phyloP scores from a whole-genome alignment of 2,329 filamentous ascomycete species.

The Stromatinia cepivora region DNA sequence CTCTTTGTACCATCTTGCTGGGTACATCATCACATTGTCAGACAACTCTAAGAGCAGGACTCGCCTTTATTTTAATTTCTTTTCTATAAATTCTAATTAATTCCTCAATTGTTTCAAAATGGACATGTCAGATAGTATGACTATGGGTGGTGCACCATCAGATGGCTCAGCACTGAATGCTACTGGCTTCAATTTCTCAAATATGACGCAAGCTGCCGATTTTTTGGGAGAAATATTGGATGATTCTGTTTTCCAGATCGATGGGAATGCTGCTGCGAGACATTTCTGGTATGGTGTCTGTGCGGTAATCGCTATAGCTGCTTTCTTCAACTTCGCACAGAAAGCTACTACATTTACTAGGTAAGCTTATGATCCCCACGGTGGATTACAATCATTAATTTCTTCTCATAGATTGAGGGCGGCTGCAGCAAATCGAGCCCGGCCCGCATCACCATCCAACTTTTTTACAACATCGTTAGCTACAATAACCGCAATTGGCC shows the following conservation, averaged over 20 bases:
- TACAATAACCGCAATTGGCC: conserved; percentile 40
- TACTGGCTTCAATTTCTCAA: conserved; percentile 43
- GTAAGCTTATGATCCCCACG: conserved; percentile 23
- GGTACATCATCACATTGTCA: background rate
- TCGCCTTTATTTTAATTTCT: background rate
- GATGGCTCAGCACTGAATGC: conserved; percentile 36
- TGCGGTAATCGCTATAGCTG: conserved; percentile 40
- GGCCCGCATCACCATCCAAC: conserved; percentile 40
- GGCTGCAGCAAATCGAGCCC: conserved; percentile 39
- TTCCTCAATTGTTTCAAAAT: conserved; percentile 17
- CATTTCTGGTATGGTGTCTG: conserved; percentile 46
- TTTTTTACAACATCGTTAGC: conserved; percentile 34
- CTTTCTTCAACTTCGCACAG: conserved; percentile 39
- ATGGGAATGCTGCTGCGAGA: conserved; percentile 42
- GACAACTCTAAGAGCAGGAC: background rate
- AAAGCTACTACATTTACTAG: conserved; percentile 36
- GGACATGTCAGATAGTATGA: conserved; percentile 30
- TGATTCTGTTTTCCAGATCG: conserved; percentile 41
- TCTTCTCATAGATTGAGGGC: conserved; percentile 39
- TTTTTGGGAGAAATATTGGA: conserved; percentile 44
- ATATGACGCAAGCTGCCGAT: conserved; percentile 41
- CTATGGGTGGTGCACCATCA: conserved; percentile 33
- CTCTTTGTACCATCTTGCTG: background rate
- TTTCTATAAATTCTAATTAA: background rate
- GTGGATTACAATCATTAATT: background rate